Evolutionary conservation across 768 basidiomycete species (phyloP), one percentile per base, ranked within the genome.

Genomic region (Phallus indusiatus): DNA sequence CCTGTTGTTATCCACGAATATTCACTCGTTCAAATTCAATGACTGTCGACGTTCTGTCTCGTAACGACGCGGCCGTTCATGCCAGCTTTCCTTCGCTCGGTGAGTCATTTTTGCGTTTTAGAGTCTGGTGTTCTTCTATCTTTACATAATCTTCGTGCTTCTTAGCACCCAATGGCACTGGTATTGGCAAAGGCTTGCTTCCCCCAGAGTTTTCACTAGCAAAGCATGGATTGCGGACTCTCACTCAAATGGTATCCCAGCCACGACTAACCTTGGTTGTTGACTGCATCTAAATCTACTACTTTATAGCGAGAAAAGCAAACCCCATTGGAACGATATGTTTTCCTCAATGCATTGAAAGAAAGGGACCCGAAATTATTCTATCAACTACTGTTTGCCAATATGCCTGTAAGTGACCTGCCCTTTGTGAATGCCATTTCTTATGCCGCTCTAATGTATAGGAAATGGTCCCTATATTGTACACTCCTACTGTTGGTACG

Each of bases 391-490:
- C 37, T 61, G 18, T 60, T 65, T 28, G 64, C 53, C 24, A 64
- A 64, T 53, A 54, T 58, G 46, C 52, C 47, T 33, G 69, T 65
- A 55, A 66, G 72, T 52, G 65, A 66, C 5, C 72, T 72, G 4
- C 63, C 74, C 7, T 7, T 28, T 28, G 28, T 28, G 7, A 28
- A 3, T 28, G 28, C 7, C 7, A 28, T 28, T 28, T 2, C 7
- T 28, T 42, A 3, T 3, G 9, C 42, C 12, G n/a, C n/a, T n/a
- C n/a, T 4, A 42, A 14, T 17, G 16, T n/a, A 59, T 37, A 59
- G 57, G 57, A 59, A 52, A 59, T 59, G 18, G 21, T 59, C 50
- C 57, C 57, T 18, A 51, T 59, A 12, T 53, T 59, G 16, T 59
- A 59, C 50, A 59, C 57, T 16, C 57, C 57, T 20, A 59, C 57